phyloP scores from a whole-genome alignment of 192 early-diverging fungal species.

The Phycomyces nitens region DNA sequence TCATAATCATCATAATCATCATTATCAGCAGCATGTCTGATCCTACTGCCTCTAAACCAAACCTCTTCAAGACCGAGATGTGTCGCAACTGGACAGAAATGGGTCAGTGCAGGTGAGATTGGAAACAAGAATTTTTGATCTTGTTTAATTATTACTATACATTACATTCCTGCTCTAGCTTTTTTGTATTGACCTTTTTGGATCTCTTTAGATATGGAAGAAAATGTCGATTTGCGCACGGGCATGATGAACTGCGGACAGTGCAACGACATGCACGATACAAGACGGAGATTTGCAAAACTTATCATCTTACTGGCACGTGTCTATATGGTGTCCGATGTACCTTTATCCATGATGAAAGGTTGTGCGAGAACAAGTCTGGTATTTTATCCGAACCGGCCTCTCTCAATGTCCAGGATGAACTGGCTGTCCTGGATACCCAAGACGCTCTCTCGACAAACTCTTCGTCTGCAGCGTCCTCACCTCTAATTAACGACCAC shows the following conservation, averaged over 20 bases:
- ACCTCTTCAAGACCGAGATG: slow-evolving; percentile 46
- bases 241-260: slow-evolving; percentile 67
- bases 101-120: slow-evolving; percentile 43
- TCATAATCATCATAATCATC: neutral
- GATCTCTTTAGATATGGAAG: slow-evolving; percentile 67
- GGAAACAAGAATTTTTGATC: too few relatives aligned
- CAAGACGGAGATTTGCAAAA: slow-evolving; percentile 93
- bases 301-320: slow-evolving; percentile 81
- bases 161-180: neutral
- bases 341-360: slow-evolving; percentile 82
- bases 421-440: too few relatives aligned
- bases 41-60: neutral
- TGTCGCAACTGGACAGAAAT: slow-evolving; percentile 49
- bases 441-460: too few relatives aligned
- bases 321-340: slow-evolving; percentile 95
- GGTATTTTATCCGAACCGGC: too few relatives aligned
- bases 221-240: slow-evolving; percentile 96
- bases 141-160: too few relatives aligned
- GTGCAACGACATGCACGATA: slow-evolving; percentile 89
- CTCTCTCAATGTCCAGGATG: too few relatives aligned
- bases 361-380: neutral
- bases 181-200: too few relatives aligned
- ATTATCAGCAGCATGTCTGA: slow-evolving; percentile 6
- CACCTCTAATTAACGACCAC: too few relatives aligned
- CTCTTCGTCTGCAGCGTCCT: too few relatives aligned